Base-by-base conservation (phyloP, 345 rosid species). In the Gossypium longicalyx region DNA sequence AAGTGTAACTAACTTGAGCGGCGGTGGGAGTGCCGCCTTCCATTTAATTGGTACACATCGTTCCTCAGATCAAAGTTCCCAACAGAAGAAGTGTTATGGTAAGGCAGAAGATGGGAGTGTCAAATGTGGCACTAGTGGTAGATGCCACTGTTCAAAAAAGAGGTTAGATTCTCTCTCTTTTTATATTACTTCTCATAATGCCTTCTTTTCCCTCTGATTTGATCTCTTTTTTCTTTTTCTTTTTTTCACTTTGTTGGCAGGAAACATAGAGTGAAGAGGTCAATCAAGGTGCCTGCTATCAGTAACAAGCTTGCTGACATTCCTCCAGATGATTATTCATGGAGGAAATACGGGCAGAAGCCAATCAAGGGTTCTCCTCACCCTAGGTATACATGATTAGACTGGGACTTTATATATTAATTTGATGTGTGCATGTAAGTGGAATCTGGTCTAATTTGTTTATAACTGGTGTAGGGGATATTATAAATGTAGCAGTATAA, bases 401-500 rank as follows among this genome's bases (percentile, higher is more conserved):
- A 49, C 16, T 27, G 9, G 25, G 41, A 49, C 15, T 25, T 25
- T 22, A 51, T 27, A 9, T 60, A 67, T 72, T 56, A 54, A 51
- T 23, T 73, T 34, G 1, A 25, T 29, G 16, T 19, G 16, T 48
- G 68, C 60, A 62, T 16, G 17, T 44, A 25, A 58, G 34, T 38
- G 44, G 45, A 51, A 74, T 49, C 23, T 22, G 20, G 19, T 53
- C 23, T 2, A 44, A 43, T 45, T 59, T 59, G 16, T 59, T 23
- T 2, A 47, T 2, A 19, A 66, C 59, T 34, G 70, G 27, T 82
- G 84, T 86, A 94, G 99, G 86, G 99, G 98, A 81, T 95, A 95
- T 70, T 95, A 95, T 82, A 95, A 94, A 68, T 95, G 99, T 80
- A 95, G 99, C 85, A 91, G 98, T 86, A 89, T 88, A 87, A 89